Base-by-base conservation (phyloP, 495 filamentous ascomycete species). In the Penicillium daleae region DNA sequence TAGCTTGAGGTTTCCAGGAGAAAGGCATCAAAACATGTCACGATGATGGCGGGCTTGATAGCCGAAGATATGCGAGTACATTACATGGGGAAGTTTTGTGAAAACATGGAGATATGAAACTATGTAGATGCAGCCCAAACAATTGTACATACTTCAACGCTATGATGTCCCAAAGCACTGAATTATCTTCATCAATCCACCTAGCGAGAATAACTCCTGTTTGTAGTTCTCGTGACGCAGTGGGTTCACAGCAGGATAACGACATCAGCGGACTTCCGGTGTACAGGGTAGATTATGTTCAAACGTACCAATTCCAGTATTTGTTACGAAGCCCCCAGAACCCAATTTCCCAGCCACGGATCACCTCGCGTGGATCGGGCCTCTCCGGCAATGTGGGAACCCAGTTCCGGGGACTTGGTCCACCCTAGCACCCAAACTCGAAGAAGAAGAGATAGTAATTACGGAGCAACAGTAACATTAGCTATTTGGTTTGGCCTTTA, bases 291-390 rank as follows among this genome's bases (percentile, higher is more conserved):
- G 31, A 32, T 32, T 48, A 22, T 12, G 29, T 22, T n/a, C 37
- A 57, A 29, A 33, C 48, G 21, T 35, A 44, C 39, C 40, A 35
- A 35, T 15, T 57, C 1, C 35, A 42, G 35, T 46, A 48, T 63
- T 63, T 63, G 48, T 63, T 56, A 63, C 21, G 37, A 42, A 53
- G 13, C 22, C 56, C 4, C 32, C 40, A 42, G 32, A 60, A 52
- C 42, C 51, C 37, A 26, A 35, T 50, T 50, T 55, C 51, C 67
- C 61, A 67, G 61, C 63, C 65, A 68, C 63, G 35, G 65, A 70
- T 67, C 68, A 48, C 50, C 63, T 69, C 52, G 64, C 61, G 57
- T 69, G 69, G 64, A 60, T 27, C 61, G 67, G 60, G 66, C 61
- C 63, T 60, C 40, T 46, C 60, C 51, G 65, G 63, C 6, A 39